Conservation (phyloP, 1,139 yeast genomes). For the Blastobotrys serpentis region DNA sequence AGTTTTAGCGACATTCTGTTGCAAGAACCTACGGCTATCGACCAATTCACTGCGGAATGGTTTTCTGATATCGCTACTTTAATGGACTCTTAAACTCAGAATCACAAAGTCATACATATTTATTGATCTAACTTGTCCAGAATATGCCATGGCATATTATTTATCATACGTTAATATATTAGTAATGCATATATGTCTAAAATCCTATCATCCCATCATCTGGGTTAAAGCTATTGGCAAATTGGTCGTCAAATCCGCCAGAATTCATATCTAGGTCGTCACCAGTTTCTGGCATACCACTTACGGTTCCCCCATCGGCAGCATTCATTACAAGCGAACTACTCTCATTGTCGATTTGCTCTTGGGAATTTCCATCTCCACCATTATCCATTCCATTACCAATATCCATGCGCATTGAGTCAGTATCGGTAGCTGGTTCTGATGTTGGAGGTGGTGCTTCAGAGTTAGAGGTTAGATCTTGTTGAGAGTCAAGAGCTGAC, state of each 20-base stretch:
- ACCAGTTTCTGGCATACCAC: not conserved
- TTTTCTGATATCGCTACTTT: slow-evolving; percentile 17
- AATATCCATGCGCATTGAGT: not conserved
- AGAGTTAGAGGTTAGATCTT: too few species aligned
- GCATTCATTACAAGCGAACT: slow-evolving; percentile 1
- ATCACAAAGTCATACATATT: not conserved
- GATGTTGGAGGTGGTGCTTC: too few species aligned
- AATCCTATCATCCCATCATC: slow-evolving; percentile 1
- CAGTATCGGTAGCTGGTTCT: not conserved
- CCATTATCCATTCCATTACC: not conserved
- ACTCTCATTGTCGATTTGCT: not conserved
- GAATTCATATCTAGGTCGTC: slow-evolving; percentile 4
- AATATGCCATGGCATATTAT: not conserved
- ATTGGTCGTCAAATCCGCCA: slow-evolving; percentile 8
- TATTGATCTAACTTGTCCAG: not conserved
- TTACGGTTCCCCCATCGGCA: not conserved
- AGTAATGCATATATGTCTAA: not conserved
- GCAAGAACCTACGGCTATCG: slow-evolving; percentile 13
- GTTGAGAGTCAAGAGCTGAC: too few species aligned
- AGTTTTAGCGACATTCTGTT: not conserved
- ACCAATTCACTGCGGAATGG: slow-evolving; percentile 20
- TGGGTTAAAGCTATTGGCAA: slow-evolving; percentile 6
- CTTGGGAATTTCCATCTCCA: not conserved
- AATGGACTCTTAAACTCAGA: slow-evolving; percentile 12
- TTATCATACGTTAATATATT: not conserved